A percentile compares a stretch with the other conserved stretches of the same genome.
phyloP scores from a whole-genome alignment of 2,329 filamentous ascomycete species.

The Paramyrothecium sp. region DNA sequence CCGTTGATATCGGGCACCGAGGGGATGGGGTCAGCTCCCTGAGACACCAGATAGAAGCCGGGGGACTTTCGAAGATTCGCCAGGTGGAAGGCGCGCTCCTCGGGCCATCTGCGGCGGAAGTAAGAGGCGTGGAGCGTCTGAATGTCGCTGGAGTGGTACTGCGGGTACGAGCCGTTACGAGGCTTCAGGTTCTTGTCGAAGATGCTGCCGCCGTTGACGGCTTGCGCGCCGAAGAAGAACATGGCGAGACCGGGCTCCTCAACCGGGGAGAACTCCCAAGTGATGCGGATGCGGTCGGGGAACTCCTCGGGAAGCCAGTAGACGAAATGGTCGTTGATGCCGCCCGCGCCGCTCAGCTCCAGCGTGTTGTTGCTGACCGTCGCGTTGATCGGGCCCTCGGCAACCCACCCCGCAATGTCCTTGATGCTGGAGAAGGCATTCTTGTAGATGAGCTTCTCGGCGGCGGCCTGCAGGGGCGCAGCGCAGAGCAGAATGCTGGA shows the following conservation, averaged over 20 bases:
- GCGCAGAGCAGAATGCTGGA: neutral
- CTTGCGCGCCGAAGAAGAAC: constrained; percentile 18
- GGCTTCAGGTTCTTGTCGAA: constrained; percentile 15
- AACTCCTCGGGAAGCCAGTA: constrained; percentile 19
- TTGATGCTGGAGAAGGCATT: constrained; percentile 15
- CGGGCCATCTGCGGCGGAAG: constrained; percentile 20
- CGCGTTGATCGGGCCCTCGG: constrained; percentile 16
- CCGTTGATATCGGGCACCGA: constrained; percentile 15
- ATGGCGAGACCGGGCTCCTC: constrained; percentile 17
- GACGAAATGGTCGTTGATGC: constrained; percentile 15
- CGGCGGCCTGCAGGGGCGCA: neutral
- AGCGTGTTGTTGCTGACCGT: constrained; percentile 17
- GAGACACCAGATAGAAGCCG: constrained; percentile 17
- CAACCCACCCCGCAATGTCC: constrained; percentile 12
- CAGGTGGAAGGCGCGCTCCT: constrained; percentile 18
- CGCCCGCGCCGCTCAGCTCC: constrained; percentile 13
- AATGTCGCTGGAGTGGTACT: constrained; percentile 20
- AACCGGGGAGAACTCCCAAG: constrained; percentile 17
- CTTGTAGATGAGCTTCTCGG: constrained; percentile 16
- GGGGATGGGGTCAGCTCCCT: constrained; percentile 18
- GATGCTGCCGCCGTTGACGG: constrained; percentile 16
- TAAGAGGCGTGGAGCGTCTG: constrained; percentile 19
- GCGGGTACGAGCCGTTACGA: constrained; percentile 18
- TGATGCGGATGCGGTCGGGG: constrained; percentile 18
- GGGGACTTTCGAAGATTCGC: constrained; percentile 20